Conservation (phyloP, 352 stramenopile species). For the Aphanomyces astaci region DNA sequence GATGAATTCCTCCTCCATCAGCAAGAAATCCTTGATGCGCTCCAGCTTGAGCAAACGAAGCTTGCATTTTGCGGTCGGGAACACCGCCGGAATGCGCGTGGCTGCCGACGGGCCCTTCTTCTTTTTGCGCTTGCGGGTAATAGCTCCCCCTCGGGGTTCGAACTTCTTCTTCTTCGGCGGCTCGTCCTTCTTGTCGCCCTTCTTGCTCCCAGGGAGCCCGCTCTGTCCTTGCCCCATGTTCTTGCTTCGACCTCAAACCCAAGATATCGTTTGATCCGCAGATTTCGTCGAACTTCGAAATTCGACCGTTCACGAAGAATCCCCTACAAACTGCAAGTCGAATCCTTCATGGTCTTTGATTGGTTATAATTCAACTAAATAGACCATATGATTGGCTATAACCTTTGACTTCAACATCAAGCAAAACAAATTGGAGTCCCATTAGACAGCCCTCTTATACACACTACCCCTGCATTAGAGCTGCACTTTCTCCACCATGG, state of each 20-base stretch:
- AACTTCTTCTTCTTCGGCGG: constrained; percentile 93
- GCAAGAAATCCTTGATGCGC: constrained; percentile 99
- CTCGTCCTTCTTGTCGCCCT: constrained; percentile 86
- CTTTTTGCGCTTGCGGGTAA: constrained; percentile 85
- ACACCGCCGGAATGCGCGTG: constrained; percentile 87
- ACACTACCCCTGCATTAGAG: neutral
- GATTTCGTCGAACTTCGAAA: neutral
- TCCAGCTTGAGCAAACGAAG: constrained; percentile 99
- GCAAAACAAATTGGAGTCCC: too few species aligned
- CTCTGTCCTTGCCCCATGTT: constrained; percentile 83
- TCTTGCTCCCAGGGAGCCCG: constrained; percentile 58
- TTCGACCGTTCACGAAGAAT: constrained; percentile 1
- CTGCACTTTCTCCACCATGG: constrained; percentile 58
- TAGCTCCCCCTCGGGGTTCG: constrained; percentile 71
- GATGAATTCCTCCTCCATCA: constrained; percentile 99
- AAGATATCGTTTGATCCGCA: constrained; percentile 11
- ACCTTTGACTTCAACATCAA: too few species aligned
- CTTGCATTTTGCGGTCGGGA: constrained; percentile 99
- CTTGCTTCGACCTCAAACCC: constrained; percentile 10
- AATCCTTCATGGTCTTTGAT: neutral
- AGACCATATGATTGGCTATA: neutral
- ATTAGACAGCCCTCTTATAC: too few species aligned
- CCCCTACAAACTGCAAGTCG: neutral
- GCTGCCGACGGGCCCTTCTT: constrained; percentile 88
- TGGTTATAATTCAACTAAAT: neutral